phyloP scores from a whole-genome alignment of 805 yeast genomes.

The Teunomyces atbi region DNA sequence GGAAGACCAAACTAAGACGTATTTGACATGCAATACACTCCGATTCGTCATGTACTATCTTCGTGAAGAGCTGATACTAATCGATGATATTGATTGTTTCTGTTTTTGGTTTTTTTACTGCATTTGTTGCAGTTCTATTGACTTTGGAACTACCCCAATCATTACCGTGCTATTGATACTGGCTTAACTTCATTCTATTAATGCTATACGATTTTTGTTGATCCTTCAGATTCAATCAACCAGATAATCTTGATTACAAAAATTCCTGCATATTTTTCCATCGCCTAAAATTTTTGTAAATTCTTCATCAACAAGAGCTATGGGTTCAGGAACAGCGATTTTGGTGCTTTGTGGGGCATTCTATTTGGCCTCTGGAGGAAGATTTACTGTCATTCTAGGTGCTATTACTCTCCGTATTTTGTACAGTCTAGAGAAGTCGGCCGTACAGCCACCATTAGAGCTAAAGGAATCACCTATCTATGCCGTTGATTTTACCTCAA shows the following conservation, averaged over 20 bases:
- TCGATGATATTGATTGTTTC: no score
- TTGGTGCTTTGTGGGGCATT: conserved; percentile 22
- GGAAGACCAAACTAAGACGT: not conserved
- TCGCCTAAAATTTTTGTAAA: conserved; percentile 1
- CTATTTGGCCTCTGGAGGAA: conserved; percentile 42
- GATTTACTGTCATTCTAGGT: conserved; percentile 29
- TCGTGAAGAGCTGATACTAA: no score
- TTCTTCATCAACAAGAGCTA: conserved; percentile 1
- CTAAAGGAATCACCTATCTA: conserved; percentile 30
- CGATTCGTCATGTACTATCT: no score
- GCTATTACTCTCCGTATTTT: not conserved
- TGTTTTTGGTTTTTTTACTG: no score
- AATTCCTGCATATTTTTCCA: conserved; percentile 1
- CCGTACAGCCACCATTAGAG: not conserved
- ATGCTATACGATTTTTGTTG: not conserved
- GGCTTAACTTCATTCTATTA: not conserved
- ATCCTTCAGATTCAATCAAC: not conserved
- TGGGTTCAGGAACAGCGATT: conserved; percentile 11
- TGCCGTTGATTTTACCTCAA: conserved; percentile 44
- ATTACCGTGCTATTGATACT: no score
- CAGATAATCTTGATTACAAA: not conserved
- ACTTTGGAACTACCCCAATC: no score
- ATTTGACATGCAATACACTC: no score
- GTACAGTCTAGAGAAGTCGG: not conserved
- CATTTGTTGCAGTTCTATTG: not conserved